Percentiles rank a stretch among this genome's conserved stretches.
Evolutionary conservation across 257 asterid genomes (phyloP).

Genomic region (Henckelia pumila): DNA sequence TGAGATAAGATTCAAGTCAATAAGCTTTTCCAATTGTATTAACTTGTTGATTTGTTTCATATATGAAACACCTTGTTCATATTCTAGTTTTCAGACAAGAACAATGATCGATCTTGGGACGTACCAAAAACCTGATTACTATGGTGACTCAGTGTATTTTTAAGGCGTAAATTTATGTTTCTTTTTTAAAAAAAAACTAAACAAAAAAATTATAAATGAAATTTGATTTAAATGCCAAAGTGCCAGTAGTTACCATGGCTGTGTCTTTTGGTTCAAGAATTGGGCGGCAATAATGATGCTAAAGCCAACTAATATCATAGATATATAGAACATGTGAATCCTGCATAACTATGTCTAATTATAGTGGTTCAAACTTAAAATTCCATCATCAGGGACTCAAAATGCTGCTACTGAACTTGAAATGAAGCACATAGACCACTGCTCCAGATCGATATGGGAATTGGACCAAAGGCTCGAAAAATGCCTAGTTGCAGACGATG

Average conservation of each 20-base stretch:
- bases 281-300: neutral
- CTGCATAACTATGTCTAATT: neutral
- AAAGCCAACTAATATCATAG: neutral
- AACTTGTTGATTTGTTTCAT: no score
- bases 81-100: neutral
- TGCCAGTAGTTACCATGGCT: neutral
- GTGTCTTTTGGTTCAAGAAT: no score
- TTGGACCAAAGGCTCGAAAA: constrained; percentile 34
- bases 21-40: no score
- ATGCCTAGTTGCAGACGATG: constrained; percentile 35
- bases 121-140: no score
- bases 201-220: neutral
- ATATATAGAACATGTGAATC: neutral
- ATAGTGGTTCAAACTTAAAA: neutral
- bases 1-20: neutral
- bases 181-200: no score
- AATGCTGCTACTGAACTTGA: constrained; percentile 68
- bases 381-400: constrained; percentile 48
- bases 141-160: no score
- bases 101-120: neutral
- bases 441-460: constrained; percentile 33
- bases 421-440: constrained; percentile 60
- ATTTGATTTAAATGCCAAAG: neutral
- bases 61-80: neutral
- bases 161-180: no score